Evolutionary conservation across 2,329 filamentous ascomycete genomes (phyloP).

Genomic region (Furcasterigmium sp.): DNA sequence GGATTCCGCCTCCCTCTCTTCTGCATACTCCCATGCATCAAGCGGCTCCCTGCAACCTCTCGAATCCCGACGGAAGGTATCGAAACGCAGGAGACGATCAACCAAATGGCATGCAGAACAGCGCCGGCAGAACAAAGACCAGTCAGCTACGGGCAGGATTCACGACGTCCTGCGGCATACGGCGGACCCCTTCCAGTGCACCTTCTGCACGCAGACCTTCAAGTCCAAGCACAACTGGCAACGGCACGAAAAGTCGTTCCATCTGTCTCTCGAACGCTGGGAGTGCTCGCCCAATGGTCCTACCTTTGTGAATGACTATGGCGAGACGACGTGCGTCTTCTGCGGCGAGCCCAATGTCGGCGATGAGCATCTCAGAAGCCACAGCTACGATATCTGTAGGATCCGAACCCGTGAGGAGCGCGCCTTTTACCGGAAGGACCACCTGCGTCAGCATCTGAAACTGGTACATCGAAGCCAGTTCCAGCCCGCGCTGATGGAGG

Average conservation of each 20-base stretch:
- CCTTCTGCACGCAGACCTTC: slow-evolving; percentile 30
- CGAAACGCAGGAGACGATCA: too few species aligned
- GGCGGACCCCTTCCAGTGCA: slow-evolving; percentile 31
- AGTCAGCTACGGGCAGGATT: too few species aligned
- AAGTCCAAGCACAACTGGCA: slow-evolving; percentile 35
- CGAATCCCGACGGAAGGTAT: too few species aligned
- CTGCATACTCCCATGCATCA: too few species aligned
- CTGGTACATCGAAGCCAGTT: slow-evolving; percentile 33
- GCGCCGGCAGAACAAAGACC: too few species aligned
- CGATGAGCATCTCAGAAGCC: slow-evolving; percentile 24
- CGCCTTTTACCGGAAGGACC: slow-evolving; percentile 37
- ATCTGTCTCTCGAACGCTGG: slow-evolving; percentile 24
- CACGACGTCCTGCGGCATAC: too few species aligned
- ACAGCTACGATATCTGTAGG: slow-evolving; percentile 39
- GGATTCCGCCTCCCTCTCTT: too few species aligned
- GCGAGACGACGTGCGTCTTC: slow-evolving; percentile 34
- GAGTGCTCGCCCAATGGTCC: slow-evolving; percentile 7
- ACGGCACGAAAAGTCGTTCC: slow-evolving; percentile 45
- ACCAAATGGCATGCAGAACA: too few species aligned
- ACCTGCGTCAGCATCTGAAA: slow-evolving; percentile 35
- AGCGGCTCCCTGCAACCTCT: too few species aligned
- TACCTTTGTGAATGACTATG: slow-evolving; percentile 32
- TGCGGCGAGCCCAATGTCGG: slow-evolving; percentile 26
- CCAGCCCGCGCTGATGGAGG: slow-evolving; percentile 35
- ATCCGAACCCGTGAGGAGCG: slow-evolving; percentile 39